Base-by-base conservation (phyloP, 306 rosid genomes). In the Prunus campanulata region DNA sequence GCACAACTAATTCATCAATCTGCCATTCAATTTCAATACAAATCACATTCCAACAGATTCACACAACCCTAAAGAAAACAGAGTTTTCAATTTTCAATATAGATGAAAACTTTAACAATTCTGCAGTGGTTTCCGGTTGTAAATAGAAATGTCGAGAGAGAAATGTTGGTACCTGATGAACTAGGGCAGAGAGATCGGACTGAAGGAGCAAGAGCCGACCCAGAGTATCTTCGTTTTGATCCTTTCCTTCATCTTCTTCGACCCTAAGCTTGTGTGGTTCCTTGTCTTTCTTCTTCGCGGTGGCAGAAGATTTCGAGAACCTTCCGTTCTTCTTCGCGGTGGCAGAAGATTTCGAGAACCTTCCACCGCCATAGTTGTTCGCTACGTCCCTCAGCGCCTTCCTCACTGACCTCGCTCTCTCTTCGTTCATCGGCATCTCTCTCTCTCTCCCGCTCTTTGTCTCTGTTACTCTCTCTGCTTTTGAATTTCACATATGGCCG, bases 1-100 rank as follows among this genome's bases (percentile, higher is more conserved):
- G 80, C 77, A 61, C 93, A 44, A 91, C 97, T 59, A 96, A 89
- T 74, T 89, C 93, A 73, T 96, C 98, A 80, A 92, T 75, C 99
- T 96, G 86, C 59, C 77, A 35, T 68, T 39, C 70, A 80, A 80
- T 29, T 66, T 60, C 63, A 73, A 59, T 39, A 39, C 55, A 60
- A 59, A 24, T 60, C 20, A 57, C 14, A 18, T 24, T 44, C 57
- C 39, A 7, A 25, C 35, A 60, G 65, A 56, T 20, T 20, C 6
- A 12, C 55, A 68, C 22, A 48, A 24, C 70, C 66, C 19, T 27
- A 32, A 46, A 48, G 59, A 4, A 25, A 29, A 25, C 25, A 32
- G 8, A 60, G 25, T 2, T 15, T 11, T 22, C 54, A 6, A 39
- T 39, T 39, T 39, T 6, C 30, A 19, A 39, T 9, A 25, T 24